These are phyloP conservation scores for Paramecium tetraurelia DNA, from an alignment of 73 alveolate genomes.

Conservation along the genomic window DNA sequence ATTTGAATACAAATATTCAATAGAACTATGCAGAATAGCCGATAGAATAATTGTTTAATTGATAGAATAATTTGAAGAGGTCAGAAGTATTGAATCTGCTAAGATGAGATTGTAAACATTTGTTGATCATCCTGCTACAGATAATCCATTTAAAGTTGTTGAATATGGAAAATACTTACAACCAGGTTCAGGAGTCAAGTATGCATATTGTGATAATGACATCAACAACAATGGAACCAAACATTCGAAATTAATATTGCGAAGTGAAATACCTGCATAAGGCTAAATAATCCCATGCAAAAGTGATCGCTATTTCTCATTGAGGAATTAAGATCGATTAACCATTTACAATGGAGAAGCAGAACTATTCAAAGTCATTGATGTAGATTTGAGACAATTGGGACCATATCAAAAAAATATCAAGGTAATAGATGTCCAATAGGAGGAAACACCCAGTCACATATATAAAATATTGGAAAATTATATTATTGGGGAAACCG, in stretches of 20 bases:
- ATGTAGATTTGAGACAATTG: constrained; percentile 12
- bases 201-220: background rate
- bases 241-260: background rate
- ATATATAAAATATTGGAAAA: constrained; percentile 26
- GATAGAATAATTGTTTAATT: background rate
- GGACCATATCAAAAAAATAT: background rate
- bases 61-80: background rate
- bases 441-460: constrained; percentile 1
- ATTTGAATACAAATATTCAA: background rate
- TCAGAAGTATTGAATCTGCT: background rate
- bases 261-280: background rate
- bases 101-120: constrained; percentile 19
- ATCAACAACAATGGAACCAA: background rate
- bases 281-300: background rate
- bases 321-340: background rate
- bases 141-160: background rate
- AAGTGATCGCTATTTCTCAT: background rate
- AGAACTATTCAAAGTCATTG: background rate
- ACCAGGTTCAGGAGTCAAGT: background rate
- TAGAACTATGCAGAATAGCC: background rate
- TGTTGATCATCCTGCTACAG: background rate
- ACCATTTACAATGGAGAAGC: constrained; percentile 19
- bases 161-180: background rate
- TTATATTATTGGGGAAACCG: background rate
- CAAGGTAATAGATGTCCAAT: background rate